Evolutionary conservation across 2,329 filamentous ascomycete genomes (phyloP), one percentile per base, ranked within the genome.

Genomic region (Raffaelea ambrosiae): DNA sequence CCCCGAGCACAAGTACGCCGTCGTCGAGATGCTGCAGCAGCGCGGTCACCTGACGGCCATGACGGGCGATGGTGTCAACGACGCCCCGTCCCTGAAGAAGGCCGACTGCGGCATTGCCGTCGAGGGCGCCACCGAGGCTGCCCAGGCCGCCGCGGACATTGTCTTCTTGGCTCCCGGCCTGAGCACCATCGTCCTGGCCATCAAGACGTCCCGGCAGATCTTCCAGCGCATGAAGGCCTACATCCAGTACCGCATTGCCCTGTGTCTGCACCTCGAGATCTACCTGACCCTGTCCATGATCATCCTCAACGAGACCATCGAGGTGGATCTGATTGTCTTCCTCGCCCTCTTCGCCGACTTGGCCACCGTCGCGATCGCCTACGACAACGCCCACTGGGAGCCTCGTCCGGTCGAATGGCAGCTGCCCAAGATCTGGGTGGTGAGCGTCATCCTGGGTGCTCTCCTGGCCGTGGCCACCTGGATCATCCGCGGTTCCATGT

Each of bases 201-300:
- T 86, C 71, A 86, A 85, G 77, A 82, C 79, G 57, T 76, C 82
- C 53, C 80, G 83, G 58, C 79, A 86, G 69, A 86, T 86, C 60
- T 86, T 86, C 77, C 81, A 85, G 72, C 81, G 82, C 60, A 85
- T 86, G 83, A 86, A 86, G 74, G 77, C 81, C 23, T 86, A 86
- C 64, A 83, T 86, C 51, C 81, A 86, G 68, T 86, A 86, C 71
- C 82, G 83, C 73, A 86, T 86, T 61, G 83, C 83, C 44, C 77
- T 86, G 51, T 86, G 83, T 66, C 69, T 86, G 53, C 83, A 86
- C 64, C 72, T 86, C 58, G 83, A 86, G 66, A 80, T 88, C 63
- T 88, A 88, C 73, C 73, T 88, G 21, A 81, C 84, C 22, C 40
- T 40, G 26, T 48, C 46, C 23, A 51, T 51, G 49, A 47, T 50